phyloP scores from a whole-genome alignment of 2,329 filamentous ascomycete genomes.

The Lasiodiplodia gonubiensis region DNA sequence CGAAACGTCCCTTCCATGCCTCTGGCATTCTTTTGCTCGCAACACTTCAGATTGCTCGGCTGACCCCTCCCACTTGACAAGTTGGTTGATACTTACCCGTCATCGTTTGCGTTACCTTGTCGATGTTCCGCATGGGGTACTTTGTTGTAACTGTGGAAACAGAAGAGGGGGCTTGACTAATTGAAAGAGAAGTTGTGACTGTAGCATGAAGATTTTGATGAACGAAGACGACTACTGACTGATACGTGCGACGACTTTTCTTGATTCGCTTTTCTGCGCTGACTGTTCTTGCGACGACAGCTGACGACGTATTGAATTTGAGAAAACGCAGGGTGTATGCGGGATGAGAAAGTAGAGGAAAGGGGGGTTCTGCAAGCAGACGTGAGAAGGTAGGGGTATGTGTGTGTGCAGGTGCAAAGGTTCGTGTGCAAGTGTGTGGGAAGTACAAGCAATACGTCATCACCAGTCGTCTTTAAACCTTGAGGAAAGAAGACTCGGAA shows the following conservation, averaged over 20 bases:
- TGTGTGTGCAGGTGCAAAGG: not conserved
- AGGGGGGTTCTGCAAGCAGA: not conserved
- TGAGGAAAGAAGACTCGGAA: slow-evolving; percentile 1
- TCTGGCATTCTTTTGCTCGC: not conserved
- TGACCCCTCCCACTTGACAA: not conserved
- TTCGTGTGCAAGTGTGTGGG: not conserved
- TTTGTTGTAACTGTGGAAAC: not conserved
- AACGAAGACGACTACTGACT: not conserved
- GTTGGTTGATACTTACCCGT: not conserved
- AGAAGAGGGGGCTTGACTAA: not conserved
- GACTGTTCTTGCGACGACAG: not conserved
- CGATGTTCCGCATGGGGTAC: not conserved
- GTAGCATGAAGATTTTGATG: not conserved
- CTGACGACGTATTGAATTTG: not conserved
- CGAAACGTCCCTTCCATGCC: not conserved
- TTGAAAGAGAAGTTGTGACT: not conserved
- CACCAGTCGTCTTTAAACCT: slow-evolving; percentile 3
- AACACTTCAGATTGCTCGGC: not conserved
- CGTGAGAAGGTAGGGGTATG: no score
- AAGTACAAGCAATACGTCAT: slow-evolving; percentile 12
- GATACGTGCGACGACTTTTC: not conserved
- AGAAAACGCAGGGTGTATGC: not conserved
- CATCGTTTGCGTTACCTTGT: not conserved
- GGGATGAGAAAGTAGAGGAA: not conserved
- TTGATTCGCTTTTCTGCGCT: not conserved